Evolutionary conservation across 1,284 basidiomycete species (phyloP).

Genomic region (Trametes hirsuta): DNA sequence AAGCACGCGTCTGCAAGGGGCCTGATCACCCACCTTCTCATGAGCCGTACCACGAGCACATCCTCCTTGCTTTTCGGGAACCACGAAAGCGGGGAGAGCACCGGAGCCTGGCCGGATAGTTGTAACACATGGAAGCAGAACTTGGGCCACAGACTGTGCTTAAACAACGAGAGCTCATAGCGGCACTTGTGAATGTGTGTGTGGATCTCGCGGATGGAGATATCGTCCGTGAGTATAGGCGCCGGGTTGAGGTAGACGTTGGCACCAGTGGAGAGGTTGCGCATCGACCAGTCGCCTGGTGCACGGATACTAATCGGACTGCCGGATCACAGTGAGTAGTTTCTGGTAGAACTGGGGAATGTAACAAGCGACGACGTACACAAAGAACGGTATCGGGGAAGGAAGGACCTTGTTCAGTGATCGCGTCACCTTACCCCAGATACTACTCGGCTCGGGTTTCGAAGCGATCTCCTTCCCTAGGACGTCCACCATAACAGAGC

Average conservation of each 20-base stretch:
- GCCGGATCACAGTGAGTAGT: background rate
- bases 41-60: slow-evolving; percentile 4
- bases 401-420: slow-evolving; percentile 24
- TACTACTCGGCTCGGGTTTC: slow-evolving; percentile 19
- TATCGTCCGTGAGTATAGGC: slow-evolving; percentile 4
- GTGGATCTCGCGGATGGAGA: slow-evolving; percentile 24
- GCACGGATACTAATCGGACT: slow-evolving; percentile 33
- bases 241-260: slow-evolving; percentile 31
- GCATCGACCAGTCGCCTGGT: slow-evolving; percentile 35
- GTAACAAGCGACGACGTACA: slow-evolving; percentile 18
- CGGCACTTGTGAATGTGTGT: slow-evolving; percentile 33
- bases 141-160: slow-evolving; percentile 33
- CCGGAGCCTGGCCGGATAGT: slow-evolving; percentile 31
- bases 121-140: slow-evolving; percentile 31
- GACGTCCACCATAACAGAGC: slow-evolving; percentile 35
- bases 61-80: slow-evolving; percentile 22
- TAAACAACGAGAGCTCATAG: slow-evolving; percentile 33
- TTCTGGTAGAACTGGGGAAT: background rate
- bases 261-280: slow-evolving; percentile 31
- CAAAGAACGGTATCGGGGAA: slow-evolving; percentile 31
- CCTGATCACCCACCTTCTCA: slow-evolving; percentile 25
- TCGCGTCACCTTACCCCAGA: slow-evolving; percentile 15
- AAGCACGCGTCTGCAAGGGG: slow-evolving; percentile 27
- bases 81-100: slow-evolving; percentile 30
- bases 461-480: slow-evolving; percentile 26